phyloP scores from a whole-genome alignment of 306 rosid genomes.

The Quercus suber region DNA sequence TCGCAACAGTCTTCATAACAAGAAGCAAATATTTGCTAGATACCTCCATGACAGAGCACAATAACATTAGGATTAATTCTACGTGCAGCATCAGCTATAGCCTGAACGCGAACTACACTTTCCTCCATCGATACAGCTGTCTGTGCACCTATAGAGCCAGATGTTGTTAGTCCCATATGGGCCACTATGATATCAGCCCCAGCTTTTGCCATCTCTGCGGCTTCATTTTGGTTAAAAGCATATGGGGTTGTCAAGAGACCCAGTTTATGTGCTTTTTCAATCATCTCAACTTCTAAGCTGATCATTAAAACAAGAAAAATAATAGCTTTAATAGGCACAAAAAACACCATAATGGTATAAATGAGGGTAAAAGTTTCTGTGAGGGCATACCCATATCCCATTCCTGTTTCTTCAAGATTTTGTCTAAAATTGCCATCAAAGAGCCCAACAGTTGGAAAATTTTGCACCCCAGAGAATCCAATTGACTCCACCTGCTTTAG shows the following conservation, averaged over 20 bases:
- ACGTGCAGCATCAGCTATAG: slow-evolving; percentile 82
- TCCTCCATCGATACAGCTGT: slow-evolving; percentile 77
- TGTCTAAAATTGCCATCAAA: slow-evolving; percentile 91
- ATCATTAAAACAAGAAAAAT: slow-evolving; percentile 22
- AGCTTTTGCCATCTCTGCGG: slow-evolving; percentile 73
- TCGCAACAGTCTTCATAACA: background rate
- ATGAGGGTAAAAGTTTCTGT: background rate
- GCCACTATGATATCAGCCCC: slow-evolving; percentile 93
- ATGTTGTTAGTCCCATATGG: slow-evolving; percentile 92
- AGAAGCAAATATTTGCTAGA: slow-evolving; percentile 7
- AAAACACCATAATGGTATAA: background rate
- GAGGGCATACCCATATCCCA: slow-evolving; percentile 79
- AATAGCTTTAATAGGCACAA: slow-evolving; percentile 14
- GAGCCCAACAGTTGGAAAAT: slow-evolving; percentile 92
- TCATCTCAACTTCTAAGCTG: slow-evolving; percentile 94
- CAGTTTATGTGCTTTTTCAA: slow-evolving; percentile 74
- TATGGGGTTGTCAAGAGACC: slow-evolving; percentile 95
- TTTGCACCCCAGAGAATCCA: slow-evolving; percentile 91
- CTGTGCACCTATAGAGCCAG: slow-evolving; percentile 88
- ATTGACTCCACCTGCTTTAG: slow-evolving; percentile 84
- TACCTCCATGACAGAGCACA: slow-evolving; percentile 94
- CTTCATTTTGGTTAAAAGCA: slow-evolving; percentile 78
- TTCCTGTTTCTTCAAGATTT: slow-evolving; percentile 95
- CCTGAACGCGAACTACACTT: slow-evolving; percentile 74
- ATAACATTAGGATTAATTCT: slow-evolving; percentile 61